Conservation (phyloP, 768 basidiomycete genomes). For the Auricularia sp. region DNA sequence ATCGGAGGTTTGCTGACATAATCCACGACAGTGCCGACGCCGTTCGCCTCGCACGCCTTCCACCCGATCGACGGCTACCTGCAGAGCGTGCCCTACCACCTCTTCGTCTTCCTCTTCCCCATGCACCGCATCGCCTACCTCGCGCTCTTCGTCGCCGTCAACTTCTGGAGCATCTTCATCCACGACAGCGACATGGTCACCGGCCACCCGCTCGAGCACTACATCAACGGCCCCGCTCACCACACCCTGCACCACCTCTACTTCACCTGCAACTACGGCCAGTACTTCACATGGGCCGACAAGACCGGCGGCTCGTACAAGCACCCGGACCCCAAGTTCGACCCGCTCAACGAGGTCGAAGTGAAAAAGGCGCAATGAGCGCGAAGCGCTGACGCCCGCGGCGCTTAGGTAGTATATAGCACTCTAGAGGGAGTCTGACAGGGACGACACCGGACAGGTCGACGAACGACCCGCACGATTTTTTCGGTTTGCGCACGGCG, state of each 20-base stretch:
- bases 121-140: constrained; percentile 80
- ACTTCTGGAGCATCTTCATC: constrained; percentile 92
- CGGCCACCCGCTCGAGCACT: constrained; percentile 72
- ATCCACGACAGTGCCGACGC: constrained; percentile 69
- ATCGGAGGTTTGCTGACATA: constrained; percentile 2
- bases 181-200: constrained; percentile 99
- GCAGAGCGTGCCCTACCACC: constrained; percentile 91
- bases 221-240: constrained; percentile 97
- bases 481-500: too few species aligned
- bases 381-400: background rate
- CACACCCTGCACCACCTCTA: constrained; percentile 96
- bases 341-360: constrained; percentile 68
- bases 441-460: too few species aligned
- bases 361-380: background rate
- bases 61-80: constrained; percentile 90
- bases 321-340: constrained; percentile 71
- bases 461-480: too few species aligned
- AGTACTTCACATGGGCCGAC: constrained; percentile 98
- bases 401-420: too few species aligned
- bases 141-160: constrained; percentile 80
- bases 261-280: constrained; percentile 94
- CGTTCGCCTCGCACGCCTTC: constrained; percentile 96
- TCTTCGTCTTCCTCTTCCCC: constrained; percentile 86
- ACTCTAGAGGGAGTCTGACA: too few species aligned
- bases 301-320: constrained; percentile 77